Conservation (phyloP, 805 yeast genomes). For the Sugiyamaella qingdaonensis region DNA sequence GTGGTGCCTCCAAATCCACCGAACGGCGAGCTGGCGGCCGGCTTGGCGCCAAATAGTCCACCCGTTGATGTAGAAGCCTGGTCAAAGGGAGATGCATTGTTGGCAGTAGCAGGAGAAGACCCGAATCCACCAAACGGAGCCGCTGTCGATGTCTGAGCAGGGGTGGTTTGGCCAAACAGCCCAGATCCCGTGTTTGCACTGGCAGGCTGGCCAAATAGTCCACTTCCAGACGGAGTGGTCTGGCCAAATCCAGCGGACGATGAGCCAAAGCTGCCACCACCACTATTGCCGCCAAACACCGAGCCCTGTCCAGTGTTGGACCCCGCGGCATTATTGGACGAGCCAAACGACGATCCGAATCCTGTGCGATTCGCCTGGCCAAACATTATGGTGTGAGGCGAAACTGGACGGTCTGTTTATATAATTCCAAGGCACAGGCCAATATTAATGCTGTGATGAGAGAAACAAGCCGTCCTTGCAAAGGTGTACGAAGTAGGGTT, state of each 20-base stretch:
- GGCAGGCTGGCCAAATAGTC: slow-evolving; percentile 3
- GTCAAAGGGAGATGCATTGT: slow-evolving; percentile 17
- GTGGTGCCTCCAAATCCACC: slow-evolving; percentile 32
- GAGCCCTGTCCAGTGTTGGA: background rate
- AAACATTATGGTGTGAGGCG: slow-evolving; percentile 13
- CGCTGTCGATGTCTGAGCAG: slow-evolving; percentile 27
- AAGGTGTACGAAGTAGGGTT: slow-evolving; percentile 4
- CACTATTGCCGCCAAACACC: slow-evolving; percentile 19
- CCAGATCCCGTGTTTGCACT: slow-evolving; percentile 11
- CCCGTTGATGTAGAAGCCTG: slow-evolving; percentile 14
- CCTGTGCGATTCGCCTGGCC: slow-evolving; percentile 20
- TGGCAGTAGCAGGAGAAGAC: slow-evolving; percentile 11
- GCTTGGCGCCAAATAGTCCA: slow-evolving; percentile 22
- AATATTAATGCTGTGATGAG: too few species aligned
- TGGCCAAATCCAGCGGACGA: slow-evolving; percentile 20
- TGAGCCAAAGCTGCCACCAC: slow-evolving; percentile 16
- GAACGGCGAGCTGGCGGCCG: slow-evolving; percentile 25
- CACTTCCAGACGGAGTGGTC: slow-evolving; percentile 6
- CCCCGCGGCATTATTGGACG: background rate
- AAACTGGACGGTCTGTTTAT: background rate
- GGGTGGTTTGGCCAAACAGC: slow-evolving; percentile 31
- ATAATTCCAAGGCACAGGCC: background rate
- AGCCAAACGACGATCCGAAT: slow-evolving; percentile 14
- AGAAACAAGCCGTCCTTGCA: too few species aligned
- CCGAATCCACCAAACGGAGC: slow-evolving; percentile 24